Evolutionary conservation across 1,284 basidiomycete species (phyloP).

Genomic region (Leccinum griseonigrum): DNA sequence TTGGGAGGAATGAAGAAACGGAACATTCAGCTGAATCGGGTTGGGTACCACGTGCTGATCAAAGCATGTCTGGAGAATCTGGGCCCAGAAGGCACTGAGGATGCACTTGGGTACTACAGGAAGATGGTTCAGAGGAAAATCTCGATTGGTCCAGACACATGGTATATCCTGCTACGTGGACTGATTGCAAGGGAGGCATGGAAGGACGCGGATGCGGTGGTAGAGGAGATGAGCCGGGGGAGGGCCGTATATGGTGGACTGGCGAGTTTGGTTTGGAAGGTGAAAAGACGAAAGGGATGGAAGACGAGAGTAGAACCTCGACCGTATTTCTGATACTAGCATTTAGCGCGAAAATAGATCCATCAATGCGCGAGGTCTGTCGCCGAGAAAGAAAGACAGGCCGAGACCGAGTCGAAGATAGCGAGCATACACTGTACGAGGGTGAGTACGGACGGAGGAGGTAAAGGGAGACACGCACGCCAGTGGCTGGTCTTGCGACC

Average conservation of each 20-base stretch:
- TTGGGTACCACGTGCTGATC: slow-evolving; percentile 76
- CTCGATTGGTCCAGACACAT: slow-evolving; percentile 61
- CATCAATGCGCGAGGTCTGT: slow-evolving; percentile 23
- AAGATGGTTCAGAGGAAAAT: slow-evolving; percentile 58
- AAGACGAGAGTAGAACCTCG: slow-evolving; percentile 26
- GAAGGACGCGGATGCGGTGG: slow-evolving; percentile 56
- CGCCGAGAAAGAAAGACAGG: slow-evolving; percentile 62
- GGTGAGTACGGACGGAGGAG: slow-evolving; percentile 14
- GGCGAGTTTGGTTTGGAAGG: slow-evolving; percentile 35
- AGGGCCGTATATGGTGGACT: slow-evolving; percentile 40
- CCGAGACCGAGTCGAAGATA: slow-evolving; percentile 69
- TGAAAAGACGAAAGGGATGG: slow-evolving; percentile 36
- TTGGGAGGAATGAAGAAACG: slow-evolving; percentile 57
- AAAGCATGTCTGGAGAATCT: slow-evolving; percentile 56
- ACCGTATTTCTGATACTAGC: slow-evolving; percentile 26
- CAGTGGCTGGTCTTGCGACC: slow-evolving; percentile 85
- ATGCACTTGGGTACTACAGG: slow-evolving; percentile 61
- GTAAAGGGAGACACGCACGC: slow-evolving; percentile 50
- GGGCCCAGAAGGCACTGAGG: slow-evolving; percentile 45
- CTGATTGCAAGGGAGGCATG: slow-evolving; percentile 54
- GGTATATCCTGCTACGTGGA: slow-evolving; percentile 69
- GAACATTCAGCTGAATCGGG: slow-evolving; percentile 51
- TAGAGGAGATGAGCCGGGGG: slow-evolving; percentile 53
- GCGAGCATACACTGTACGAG: slow-evolving; percentile 61
- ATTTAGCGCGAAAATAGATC: slow-evolving; percentile 22